Evolutionary conservation across 225 moss, liverwort and hornwort species (phyloP), one percentile per base, ranked within the genome.

Genomic region (Straminergon stramineum): DNA sequence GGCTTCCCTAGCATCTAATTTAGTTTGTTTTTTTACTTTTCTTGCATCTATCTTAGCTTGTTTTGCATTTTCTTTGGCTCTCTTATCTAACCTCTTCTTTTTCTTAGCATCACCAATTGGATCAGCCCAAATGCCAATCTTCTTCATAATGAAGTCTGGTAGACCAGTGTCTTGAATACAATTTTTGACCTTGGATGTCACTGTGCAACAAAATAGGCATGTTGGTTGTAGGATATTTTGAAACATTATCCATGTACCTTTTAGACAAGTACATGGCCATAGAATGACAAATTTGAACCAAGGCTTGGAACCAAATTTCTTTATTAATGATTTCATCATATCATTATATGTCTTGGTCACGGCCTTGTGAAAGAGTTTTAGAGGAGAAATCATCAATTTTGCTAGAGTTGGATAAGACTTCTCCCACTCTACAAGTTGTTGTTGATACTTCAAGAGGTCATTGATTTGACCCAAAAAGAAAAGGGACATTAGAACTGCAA

Each of bases 401-500:
- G 53, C 73, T 74, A 93, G 39, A 86, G 88, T 91, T 11, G 91
- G 93, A 93, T 88, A 93, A 55, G 75, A 68, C 28, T 77, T 84
- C 19, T 93, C 93, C 86, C 66, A 88, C 45, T 89, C 90, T 58
- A 2, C 28, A 28, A 93, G 86, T 61, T 91, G 78, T 32, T 28
- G 70, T n/a, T 91, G 93, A 67, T 91, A 91, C 48, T 86, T 93
- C 32, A 93, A 88, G 8, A 88, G 19, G 65, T 90, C 83, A 60
- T 91, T 39, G 5, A 93, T 91, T 90, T 93, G 91, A 41, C 91
- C 91, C 60, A 91, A 82, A 75, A 93, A 93, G 17, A 90, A 93
- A 41, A 91, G 43, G 21, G 17, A 60, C 90, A 93, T 78, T 15
- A 93, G 9, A 13, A 93, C 91, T 93, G 74, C 83, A 90, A 74